phyloP scores from a whole-genome alignment of 1,139 yeast genomes.

The Debaryomycetaceae sp. region DNA sequence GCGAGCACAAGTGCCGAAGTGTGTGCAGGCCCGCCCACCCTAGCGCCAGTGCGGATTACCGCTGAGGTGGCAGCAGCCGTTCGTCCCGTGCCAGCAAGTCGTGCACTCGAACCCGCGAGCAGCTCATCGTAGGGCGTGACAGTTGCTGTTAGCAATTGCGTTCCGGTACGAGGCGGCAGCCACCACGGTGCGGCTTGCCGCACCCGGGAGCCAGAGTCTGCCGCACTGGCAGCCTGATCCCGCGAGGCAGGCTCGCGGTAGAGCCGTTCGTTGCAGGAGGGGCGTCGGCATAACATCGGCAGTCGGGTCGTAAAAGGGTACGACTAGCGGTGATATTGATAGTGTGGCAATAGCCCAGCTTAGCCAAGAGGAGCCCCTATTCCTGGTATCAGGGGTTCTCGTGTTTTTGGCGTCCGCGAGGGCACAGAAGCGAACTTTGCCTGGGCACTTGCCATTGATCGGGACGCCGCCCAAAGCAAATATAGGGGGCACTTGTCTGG shows the following conservation, averaged over 20 bases:
- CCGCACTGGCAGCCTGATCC: too few relatives aligned
- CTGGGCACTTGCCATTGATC: not conserved
- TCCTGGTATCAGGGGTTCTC: constrained; percentile 10
- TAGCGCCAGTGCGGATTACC: too few relatives aligned
- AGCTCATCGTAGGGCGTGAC: too few relatives aligned
- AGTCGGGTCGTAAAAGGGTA: not conserved
- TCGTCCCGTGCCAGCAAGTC: too few relatives aligned
- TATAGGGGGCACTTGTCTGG: not conserved
- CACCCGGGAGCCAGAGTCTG: too few relatives aligned
- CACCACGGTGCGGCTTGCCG: too few relatives aligned
- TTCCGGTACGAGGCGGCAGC: too few relatives aligned
- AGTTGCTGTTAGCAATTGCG: too few relatives aligned
- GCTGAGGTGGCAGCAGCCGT: too few relatives aligned
- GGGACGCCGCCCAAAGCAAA: not conserved
- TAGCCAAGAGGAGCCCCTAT: constrained; percentile 12
- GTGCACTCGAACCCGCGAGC: too few relatives aligned
- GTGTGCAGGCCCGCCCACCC: too few relatives aligned
- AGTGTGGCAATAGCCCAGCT: not conserved
- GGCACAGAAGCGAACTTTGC: not conserved
- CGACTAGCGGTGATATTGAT: not conserved
- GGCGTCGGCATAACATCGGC: not conserved
- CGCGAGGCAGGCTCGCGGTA: not conserved
- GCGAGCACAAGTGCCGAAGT: too few relatives aligned
- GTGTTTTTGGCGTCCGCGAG: not conserved
- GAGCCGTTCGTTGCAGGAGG: not conserved